A percentile compares a stretch with the other conserved stretches of the same genome.
Conservation (phyloP, 495 filamentous ascomycete species). For the Astrocystis sublimbata region DNA sequence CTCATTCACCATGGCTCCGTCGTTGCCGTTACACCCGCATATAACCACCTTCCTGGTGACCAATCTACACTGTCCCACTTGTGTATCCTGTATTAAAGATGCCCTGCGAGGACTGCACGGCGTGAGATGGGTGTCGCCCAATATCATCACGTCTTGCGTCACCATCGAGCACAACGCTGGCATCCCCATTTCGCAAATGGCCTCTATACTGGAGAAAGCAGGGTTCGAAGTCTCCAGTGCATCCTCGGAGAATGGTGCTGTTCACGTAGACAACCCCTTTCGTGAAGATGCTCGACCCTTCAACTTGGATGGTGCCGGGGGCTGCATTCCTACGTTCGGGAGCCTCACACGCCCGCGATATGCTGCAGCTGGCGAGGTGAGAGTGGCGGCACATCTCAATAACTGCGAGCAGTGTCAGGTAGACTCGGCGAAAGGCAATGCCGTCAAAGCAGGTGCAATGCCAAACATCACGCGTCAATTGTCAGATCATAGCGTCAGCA, state of each 20-base stretch:
- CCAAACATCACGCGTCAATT: background rate
- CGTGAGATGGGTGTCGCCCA: constrained; percentile 55
- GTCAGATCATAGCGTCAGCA: constrained; percentile 2
- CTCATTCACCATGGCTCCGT: constrained; percentile 25
- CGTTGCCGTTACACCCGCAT: constrained; percentile 21
- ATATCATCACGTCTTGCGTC: constrained; percentile 55
- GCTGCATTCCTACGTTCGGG: constrained; percentile 17
- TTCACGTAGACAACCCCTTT: constrained; percentile 14
- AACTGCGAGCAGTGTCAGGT: constrained; percentile 30
- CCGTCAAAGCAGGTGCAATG: background rate
- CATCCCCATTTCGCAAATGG: constrained; percentile 35
- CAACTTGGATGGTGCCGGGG: constrained; percentile 15
- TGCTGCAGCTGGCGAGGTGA: constrained; percentile 4
- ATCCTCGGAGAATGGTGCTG: constrained; percentile 38
- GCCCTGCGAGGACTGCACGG: constrained; percentile 42
- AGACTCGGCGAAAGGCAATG: constrained; percentile 11
- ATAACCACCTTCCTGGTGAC: constrained; percentile 51
- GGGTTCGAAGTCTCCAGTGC: constrained; percentile 50
- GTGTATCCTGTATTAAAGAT: constrained; percentile 56
- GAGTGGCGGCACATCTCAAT: constrained; percentile 27
- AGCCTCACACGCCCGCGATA: constrained; percentile 19
- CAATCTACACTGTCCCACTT: constrained; percentile 65
- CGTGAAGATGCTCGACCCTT: constrained; percentile 12
- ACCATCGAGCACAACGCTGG: constrained; percentile 21
- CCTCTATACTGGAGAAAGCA: constrained; percentile 41